phyloP scores from a whole-genome alignment of 768 basidiomycete genomes.

The Mycena pura region DNA sequence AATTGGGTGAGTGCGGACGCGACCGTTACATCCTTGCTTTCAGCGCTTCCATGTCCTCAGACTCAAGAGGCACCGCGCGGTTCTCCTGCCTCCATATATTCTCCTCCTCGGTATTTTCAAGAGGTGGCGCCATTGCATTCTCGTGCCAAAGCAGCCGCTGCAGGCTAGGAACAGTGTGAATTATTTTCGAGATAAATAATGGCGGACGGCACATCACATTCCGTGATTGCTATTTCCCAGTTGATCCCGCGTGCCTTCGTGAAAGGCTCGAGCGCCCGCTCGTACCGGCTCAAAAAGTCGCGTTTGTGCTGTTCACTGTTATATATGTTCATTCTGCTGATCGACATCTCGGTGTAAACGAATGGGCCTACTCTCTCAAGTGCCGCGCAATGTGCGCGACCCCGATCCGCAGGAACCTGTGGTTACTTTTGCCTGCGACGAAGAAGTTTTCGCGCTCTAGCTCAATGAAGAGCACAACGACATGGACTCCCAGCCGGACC shows the following conservation, averaged over 20 bases:
- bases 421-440: constrained; percentile 18
- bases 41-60: constrained; percentile 4
- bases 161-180: too few relatives aligned
- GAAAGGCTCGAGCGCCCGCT: constrained; percentile 18
- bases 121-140: constrained; percentile 18
- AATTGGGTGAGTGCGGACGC: too few relatives aligned
- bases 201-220: constrained; percentile 14
- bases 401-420: constrained; percentile 17
- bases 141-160: constrained; percentile 21
- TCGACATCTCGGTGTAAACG: background rate
- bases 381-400: constrained; percentile 27
- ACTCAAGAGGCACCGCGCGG: constrained; percentile 2
- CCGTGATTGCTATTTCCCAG: constrained; percentile 24
- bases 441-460: constrained; percentile 17
- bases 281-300: constrained; percentile 20
- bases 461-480: constrained; percentile 29
- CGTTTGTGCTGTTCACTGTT: constrained; percentile 11
- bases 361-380: constrained; percentile 13
- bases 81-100: constrained; percentile 25
- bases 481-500: too few relatives aligned
- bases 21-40: too few relatives aligned
- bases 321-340: too few relatives aligned
- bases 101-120: constrained; percentile 10
- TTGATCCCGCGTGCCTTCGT: constrained; percentile 23
- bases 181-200: background rate